Base-by-base conservation (phyloP, 305 asterid species). In the Fraxinus dipetala region DNA sequence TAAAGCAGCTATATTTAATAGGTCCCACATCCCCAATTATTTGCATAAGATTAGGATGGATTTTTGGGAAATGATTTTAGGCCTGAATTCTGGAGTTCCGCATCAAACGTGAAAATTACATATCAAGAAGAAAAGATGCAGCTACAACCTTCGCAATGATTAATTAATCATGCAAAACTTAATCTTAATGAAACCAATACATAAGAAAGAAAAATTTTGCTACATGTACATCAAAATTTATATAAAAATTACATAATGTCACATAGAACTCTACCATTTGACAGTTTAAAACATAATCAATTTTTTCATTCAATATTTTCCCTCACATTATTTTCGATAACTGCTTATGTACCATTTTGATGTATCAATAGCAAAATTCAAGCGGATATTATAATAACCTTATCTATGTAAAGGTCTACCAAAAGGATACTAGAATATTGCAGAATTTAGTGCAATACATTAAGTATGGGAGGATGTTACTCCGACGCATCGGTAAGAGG, bases 1-100 rank as follows among this genome's bases (percentile, higher is more conserved):
- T 38, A 83, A 38, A 63, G 35, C 11, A 36, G 54, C 51, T 38
- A 48, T 20, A 34, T 20, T 20, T 31, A 45, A 28, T 32, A 24
- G 78, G 91, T 89, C 31, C 93, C 87, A 86, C 86, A 26, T 36
- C 77, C 79, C 59, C 75, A 78, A 84, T 85, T 83, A 89, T 86
- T 20, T 59, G 86, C 85, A 63, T 34, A 73, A 83, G 80, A 83
- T 87, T 78, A 77, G 86, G 86, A 85, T 83, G 70, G 86, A 81
- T 83, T 86, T 79, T 83, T 56, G 76, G 38, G 56, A 51, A 43
- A 48, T 77, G 72, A 83, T 78, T 86, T 78, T 13, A 56, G 43
- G 11, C 82, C 43, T 38, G 22, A 9, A 45, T 70, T 81, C 54
- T 81, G 75, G 82, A 67, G 78, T 89, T 81, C 80, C 74, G 81